Evolutionary conservation across 179 eudicot species (phyloP), one percentile per base, ranked within the genome.

Genomic region (Spergularia azorica): DNA sequence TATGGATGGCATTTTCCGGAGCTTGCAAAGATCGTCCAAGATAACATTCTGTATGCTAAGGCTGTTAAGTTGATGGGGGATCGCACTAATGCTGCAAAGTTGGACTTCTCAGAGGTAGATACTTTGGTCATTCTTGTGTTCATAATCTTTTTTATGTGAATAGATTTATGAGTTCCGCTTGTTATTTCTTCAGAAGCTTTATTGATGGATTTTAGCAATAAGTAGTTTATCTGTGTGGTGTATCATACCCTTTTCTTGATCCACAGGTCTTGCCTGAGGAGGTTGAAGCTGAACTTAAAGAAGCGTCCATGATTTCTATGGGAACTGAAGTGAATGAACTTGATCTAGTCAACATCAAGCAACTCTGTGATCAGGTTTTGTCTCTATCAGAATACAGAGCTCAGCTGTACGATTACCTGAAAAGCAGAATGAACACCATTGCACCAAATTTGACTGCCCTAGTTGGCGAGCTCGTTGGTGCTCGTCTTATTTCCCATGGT

Each of bases 1-100:
- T 94, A 92, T 82, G 98, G 98, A n/a, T 94, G 98, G 98, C 98
- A 94, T 91, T 94, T 94, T 74, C 98, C 98, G 0, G 97, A 94
- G 90, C 98, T 94, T 76, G 93, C 94, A 41, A 94, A 91, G 85
- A 91, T 94, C 71, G 80, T 94, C n/a, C 87, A 80, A 86, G 98
- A 94, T 79, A 94, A 94, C 74, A 92, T 94, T 13, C 82, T 84
- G 1, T 94, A 90, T 83, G 96, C 98, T 32, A 94, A 92, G 86
- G 38, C 89, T 12, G 98, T 94, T 73, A 94, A 92, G 87, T 77
- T 92, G 73, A 92, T 92, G 97, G 93, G 94, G 26, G 60, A 91
- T 76, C 91, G 98, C 67, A 67, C 82, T 59, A 92, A 87, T 83
- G 98, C 98, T 79, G 97, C 91, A 50, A 87, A 87, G 78, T 79